Conservation (phyloP, 495 filamentous ascomycete genomes). For the Pseudevernia furfuracea region DNA sequence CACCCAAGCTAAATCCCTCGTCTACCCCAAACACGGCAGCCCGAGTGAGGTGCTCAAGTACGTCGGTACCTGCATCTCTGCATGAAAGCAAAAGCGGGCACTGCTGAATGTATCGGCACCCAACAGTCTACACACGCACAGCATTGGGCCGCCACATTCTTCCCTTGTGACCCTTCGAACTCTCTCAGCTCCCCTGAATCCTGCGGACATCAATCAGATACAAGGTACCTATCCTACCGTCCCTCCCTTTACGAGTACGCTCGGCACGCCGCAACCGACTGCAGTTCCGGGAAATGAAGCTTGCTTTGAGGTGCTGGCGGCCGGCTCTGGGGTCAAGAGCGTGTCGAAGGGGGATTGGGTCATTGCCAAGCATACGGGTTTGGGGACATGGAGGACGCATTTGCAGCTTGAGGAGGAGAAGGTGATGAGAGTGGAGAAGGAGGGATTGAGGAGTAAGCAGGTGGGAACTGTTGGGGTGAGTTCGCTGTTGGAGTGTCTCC, state of each 20-base stretch:
- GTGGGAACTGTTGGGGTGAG: constrained; percentile 61
- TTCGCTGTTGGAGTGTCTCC: background rate
- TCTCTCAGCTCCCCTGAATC: constrained; percentile 88
- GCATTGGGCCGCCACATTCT: constrained; percentile 61
- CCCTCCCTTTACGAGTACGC: constrained; percentile 60
- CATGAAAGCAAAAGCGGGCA: background rate
- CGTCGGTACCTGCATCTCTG: constrained; percentile 14
- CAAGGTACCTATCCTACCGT: constrained; percentile 92
- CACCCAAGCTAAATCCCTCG: constrained; percentile 87
- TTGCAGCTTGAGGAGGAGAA: constrained; percentile 57
- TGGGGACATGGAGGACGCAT: constrained; percentile 92
- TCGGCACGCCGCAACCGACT: constrained; percentile 66
- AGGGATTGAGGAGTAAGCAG: constrained; percentile 62
- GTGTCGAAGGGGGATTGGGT: constrained; percentile 79
- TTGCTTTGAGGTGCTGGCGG: constrained; percentile 71
- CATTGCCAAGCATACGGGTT: constrained; percentile 68
- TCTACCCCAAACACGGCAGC: constrained; percentile 78
- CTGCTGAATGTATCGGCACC: background rate
- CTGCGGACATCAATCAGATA: constrained; percentile 92
- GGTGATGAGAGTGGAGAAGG: constrained; percentile 59
- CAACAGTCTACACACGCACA: constrained; percentile 66
- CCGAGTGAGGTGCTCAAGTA: constrained; percentile 73
- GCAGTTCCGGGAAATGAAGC: constrained; percentile 86
- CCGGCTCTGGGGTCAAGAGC: constrained; percentile 49
- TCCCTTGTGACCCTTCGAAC: constrained; percentile 61